Percentiles rank a stretch among this genome's conserved stretches.
Evolutionary conservation across 116 monocot species (phyloP).

Genomic region (Trichopus zeylanicus): DNA sequence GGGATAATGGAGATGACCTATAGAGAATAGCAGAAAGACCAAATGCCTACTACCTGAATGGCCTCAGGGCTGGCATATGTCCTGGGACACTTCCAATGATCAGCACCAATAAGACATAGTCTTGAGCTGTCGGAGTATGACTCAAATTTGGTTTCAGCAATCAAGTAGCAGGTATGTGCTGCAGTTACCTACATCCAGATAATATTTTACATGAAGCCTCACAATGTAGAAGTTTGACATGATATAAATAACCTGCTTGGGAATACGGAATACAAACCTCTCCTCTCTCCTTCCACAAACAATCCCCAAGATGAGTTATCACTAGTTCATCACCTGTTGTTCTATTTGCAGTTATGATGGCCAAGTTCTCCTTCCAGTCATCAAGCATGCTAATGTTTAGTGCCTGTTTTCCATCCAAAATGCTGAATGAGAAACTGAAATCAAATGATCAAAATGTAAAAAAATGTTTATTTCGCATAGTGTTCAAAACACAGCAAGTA

Average conservation of each 20-base stretch:
- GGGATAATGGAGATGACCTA: no score
- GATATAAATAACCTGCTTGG: not conserved
- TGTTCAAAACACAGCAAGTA: no score
- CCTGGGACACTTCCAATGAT: conserved; percentile 85
- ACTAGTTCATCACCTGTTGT: conserved; percentile 92
- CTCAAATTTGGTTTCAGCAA: conserved; percentile 86
- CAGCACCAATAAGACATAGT: conserved; percentile 90
- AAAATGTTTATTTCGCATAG: no score
- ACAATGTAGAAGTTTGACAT: not conserved
- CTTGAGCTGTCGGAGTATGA: conserved; percentile 80
- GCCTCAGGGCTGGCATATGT: conserved; percentile 90
- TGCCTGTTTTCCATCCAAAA: conserved; percentile 22
- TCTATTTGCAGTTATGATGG: conserved; percentile 85
- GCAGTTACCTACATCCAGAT: conserved; percentile 57
- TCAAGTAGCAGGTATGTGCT: conserved; percentile 92
- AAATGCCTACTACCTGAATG: conserved; percentile 73
- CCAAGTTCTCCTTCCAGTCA: conserved; percentile 92
- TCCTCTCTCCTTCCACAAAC: conserved; percentile 82
- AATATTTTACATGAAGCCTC: not conserved
- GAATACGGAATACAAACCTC: conserved; percentile 35
- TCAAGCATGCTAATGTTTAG: conserved; percentile 67
- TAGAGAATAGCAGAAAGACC: no score
- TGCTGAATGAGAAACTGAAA: not conserved
- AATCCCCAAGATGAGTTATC: conserved; percentile 91
- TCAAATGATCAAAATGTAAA: no score